Evolutionary conservation across 495 filamentous ascomycete species (phyloP).

Genomic region (Penicillium atrosanguineum): DNA sequence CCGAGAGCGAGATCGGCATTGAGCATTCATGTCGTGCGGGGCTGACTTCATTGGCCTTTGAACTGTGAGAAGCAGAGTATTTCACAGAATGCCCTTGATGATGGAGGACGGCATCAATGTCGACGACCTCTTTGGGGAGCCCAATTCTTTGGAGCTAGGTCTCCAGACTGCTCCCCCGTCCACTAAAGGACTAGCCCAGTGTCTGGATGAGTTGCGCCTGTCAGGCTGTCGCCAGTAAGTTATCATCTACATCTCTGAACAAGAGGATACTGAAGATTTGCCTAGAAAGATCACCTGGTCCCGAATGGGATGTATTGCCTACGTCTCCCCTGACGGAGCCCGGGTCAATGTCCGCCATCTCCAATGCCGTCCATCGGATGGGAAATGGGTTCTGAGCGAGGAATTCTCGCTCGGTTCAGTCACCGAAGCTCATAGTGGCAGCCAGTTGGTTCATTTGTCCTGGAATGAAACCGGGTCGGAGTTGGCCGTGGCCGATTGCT

Average conservation of each 20-base stretch:
- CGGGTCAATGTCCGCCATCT: constrained; percentile 70
- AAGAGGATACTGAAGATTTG: constrained; percentile 2
- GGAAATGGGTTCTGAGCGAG: constrained; percentile 75
- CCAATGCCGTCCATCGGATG: constrained; percentile 64
- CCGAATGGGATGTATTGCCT: constrained; percentile 80
- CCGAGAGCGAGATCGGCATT: constrained; percentile 3
- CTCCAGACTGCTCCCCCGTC: constrained; percentile 53
- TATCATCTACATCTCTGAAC: not conserved
- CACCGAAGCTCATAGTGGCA: constrained; percentile 48
- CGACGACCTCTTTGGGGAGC: constrained; percentile 77
- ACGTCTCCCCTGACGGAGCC: constrained; percentile 68
- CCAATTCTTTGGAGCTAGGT: constrained; percentile 46
- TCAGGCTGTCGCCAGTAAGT: constrained; percentile 84
- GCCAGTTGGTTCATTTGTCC: constrained; percentile 66
- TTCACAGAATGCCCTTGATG: constrained; percentile 40
- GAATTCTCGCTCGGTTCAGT: constrained; percentile 44
- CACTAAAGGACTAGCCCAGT: constrained; percentile 66
- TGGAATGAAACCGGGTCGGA: constrained; percentile 75
- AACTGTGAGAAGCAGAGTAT: not conserved
- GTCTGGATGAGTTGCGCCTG: constrained; percentile 74
- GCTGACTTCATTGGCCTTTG: constrained; percentile 1
- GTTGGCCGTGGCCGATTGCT: constrained; percentile 71
- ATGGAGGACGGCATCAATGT: constrained; percentile 71
- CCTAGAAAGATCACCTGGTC: constrained; percentile 85
- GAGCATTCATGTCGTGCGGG: constrained; percentile 12